Percentiles rank a stretch among this genome's conserved stretches.
Conservation (phyloP, 106 monocot genomes). For the Iris macrosiphon region DNA sequence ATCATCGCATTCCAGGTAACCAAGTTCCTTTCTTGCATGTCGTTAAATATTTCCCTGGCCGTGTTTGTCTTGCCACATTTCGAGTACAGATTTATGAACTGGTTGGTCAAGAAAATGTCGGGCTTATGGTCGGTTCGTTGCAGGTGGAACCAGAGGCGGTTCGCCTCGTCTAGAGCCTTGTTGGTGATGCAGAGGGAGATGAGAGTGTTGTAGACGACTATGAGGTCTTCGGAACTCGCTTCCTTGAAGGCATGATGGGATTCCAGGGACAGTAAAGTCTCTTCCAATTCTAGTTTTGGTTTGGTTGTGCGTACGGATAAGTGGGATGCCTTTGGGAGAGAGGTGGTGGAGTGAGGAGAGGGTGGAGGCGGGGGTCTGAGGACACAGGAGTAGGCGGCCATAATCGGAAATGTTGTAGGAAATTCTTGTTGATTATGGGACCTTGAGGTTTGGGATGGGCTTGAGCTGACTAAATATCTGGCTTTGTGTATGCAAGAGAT, state of each 20-base stretch:
- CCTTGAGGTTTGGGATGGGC: no score
- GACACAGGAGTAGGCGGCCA: not conserved
- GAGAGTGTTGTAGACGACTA: constrained; percentile 26
- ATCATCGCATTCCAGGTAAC: constrained; percentile 42
- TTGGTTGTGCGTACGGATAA: not conserved
- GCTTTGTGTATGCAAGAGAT: no score
- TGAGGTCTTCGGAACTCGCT: constrained; percentile 1
- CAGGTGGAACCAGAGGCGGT: constrained; percentile 22
- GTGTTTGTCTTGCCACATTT: constrained; percentile 12
- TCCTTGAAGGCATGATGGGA: not conserved
- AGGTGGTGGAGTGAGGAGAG: no score
- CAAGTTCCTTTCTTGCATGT: constrained; percentile 20
- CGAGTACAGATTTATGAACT: constrained; percentile 38
- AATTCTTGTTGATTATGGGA: no score
- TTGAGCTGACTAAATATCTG: no score
- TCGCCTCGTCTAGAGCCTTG: constrained; percentile 24
- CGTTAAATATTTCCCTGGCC: constrained; percentile 21
- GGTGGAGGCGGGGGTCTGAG: not conserved
- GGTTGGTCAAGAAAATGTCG: constrained; percentile 38
- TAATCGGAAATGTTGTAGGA: no score
- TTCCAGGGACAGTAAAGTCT: constrained; percentile 16
- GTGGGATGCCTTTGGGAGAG: not conserved
- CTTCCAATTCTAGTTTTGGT: constrained; percentile 2
- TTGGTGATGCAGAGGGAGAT: constrained; percentile 25
- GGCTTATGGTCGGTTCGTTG: constrained; percentile 10